Evolutionary conservation across 2,329 filamentous ascomycete genomes (phyloP), one percentile per base, ranked within the genome.

Genomic region (Penicillium rolfsii): DNA sequence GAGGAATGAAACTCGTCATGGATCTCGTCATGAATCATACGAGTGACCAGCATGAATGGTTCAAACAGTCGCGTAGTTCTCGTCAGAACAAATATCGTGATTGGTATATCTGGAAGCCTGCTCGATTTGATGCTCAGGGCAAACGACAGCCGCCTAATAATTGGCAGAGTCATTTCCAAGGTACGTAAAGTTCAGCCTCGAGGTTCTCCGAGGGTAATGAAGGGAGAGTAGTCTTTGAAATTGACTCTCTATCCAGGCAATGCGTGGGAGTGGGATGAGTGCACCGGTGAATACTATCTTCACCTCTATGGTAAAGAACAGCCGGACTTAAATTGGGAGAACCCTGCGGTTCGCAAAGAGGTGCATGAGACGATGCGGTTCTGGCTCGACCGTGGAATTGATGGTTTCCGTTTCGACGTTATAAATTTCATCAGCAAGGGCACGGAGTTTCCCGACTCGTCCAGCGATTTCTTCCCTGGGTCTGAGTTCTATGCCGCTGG

Each of bases 251-350:
- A 28, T 46, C 16, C 24, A 64, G 59, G 64, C 11, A 54, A 60
- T 16, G 70, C 69, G 2, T 75, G 73, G 73, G 69, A 85, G 56
- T 92, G 85, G 80, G 88, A 91, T 69, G 85, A 89, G 64, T 70
- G 75, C 19, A 89, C 88, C 0, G 80, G 83, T 52, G 87, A 92
- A 73, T 92, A 89, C 72, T 91, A 53, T 26, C 50, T 53, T 19
- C 50, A 53, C 33, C 50, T 40, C 22, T 53, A 53, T n/a, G 50
- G 50, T 22, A 53, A 53, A 24, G 50, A 53, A 63, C 90, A 93
- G 73, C 90, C 90, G 0, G 91, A 93, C 67, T 80, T 93, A n/a
- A 93, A 93, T 74, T 93, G 89, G 89, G 89, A 92, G 70, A 90
- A 87, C 58, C 79, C 80, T 0, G 84, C 83, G 22, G 84, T 88